A percentile compares a stretch with the other conserved stretches of the same genome.
Evolutionary conservation across 228 moss, liverwort and hornwort genomes (phyloP).

Genomic region (Sphagnum magellanicum): DNA sequence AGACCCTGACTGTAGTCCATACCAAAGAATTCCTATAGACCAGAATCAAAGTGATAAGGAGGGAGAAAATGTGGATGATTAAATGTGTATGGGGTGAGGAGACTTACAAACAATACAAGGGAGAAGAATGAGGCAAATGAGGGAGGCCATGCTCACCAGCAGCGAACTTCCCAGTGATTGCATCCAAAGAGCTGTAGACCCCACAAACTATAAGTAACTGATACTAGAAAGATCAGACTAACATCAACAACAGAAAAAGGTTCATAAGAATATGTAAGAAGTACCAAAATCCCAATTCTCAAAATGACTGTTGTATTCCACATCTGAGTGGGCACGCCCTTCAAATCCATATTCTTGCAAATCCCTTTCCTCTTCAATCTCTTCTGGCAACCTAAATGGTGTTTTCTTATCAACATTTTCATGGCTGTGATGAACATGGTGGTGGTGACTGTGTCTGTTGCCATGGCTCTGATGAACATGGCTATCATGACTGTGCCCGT

Average conservation of each 20-base stretch:
- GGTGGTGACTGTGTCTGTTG: slow-evolving; percentile 14
- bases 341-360: slow-evolving; percentile 47
- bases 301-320: slow-evolving; percentile 22
- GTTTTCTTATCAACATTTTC: slow-evolving; percentile 18
- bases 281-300: slow-evolving; percentile 35
- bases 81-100: slow-evolving; percentile 3
- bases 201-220: slow-evolving; percentile 13
- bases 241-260: background rate
- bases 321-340: slow-evolving; percentile 18
- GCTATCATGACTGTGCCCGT: slow-evolving; percentile 16
- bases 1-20: no score
- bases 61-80: no score
- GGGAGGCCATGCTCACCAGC: slow-evolving; percentile 97
- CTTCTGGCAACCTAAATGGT: slow-evolving; percentile 44
- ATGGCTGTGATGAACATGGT: slow-evolving; percentile 32
- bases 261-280: slow-evolving; percentile 2
- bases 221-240: background rate
- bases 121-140: slow-evolving; percentile 84
- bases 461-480: slow-evolving; percentile 27
- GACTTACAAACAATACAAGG: slow-evolving; percentile 88
- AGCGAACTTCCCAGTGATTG: slow-evolving; percentile 90
- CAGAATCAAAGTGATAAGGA: no score
- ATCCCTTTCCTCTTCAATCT: slow-evolving; percentile 69
- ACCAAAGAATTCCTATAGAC: no score
- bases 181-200: slow-evolving; percentile 55